These are phyloP conservation scores for Chrysoporthe puriensis DNA, from an alignment of 2,329 filamentous ascomycete species.

Conservation along the genomic window DNA sequence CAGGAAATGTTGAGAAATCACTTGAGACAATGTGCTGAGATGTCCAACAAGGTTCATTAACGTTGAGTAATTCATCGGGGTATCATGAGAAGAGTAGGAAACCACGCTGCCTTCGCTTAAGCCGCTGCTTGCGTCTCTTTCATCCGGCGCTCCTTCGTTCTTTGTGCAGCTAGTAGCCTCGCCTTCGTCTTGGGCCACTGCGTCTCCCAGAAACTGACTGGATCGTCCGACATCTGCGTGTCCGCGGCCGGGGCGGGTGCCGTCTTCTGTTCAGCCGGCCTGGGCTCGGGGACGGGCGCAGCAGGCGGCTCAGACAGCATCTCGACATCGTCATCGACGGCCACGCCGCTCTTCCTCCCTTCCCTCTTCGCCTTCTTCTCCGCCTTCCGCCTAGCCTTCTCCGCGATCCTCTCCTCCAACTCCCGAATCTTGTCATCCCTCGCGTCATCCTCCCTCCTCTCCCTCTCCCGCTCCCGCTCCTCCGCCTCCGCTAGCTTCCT, in stretches of 20 bases:
- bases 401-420: slow-evolving; percentile 48
- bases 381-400: slow-evolving; percentile 44
- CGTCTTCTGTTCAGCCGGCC: slow-evolving; percentile 15
- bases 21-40: neutral
- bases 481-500: slow-evolving; percentile 47
- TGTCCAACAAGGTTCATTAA: neutral
- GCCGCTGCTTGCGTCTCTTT: slow-evolving; percentile 49
- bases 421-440: slow-evolving; percentile 45
- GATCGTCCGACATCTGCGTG: slow-evolving; percentile 26
- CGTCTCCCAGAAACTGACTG: slow-evolving; percentile 26
- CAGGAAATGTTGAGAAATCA: neutral
- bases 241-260: slow-evolving; percentile 25
- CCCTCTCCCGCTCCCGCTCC: slow-evolving; percentile 44
- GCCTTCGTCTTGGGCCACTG: slow-evolving; percentile 50
- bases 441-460: slow-evolving; percentile 33
- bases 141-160: slow-evolving; percentile 56
- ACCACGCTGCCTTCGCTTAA: slow-evolving; percentile 29
- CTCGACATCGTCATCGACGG: slow-evolving; percentile 12
- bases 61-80: slow-evolving; percentile 6
- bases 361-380: slow-evolving; percentile 49
- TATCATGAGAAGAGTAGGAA: slow-evolving; percentile 28
- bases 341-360: slow-evolving; percentile 38
- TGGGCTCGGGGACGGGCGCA: slow-evolving; percentile 7
- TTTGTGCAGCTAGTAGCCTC: slow-evolving; percentile 60
- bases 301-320: slow-evolving; percentile 3